Evolutionary conservation across 306 rosid species (phyloP), one percentile per base, ranked within the genome.

Genomic region (Lathyrus tuberosus): DNA sequence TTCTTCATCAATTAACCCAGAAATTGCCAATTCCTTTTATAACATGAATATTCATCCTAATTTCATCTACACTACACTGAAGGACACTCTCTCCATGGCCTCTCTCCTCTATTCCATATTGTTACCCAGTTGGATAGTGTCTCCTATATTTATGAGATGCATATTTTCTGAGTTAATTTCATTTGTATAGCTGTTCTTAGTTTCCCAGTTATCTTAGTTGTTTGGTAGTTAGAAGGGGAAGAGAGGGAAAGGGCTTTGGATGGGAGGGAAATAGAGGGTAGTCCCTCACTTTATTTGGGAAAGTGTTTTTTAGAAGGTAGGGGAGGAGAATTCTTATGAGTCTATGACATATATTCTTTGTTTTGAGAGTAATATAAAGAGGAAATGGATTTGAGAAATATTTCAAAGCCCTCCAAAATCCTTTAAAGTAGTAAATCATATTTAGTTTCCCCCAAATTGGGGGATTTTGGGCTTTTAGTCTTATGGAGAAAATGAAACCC

Each of bases 1-100:
- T 72, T 62, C 52, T 49, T 72, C 77, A 37, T 72, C 35, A 20
- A 47, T 28, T 35, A 46, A 33, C 20, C 67, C 69, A 20, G 17
- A 33, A 41, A 22, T 61, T 35, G 51, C 11, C 0, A 61, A 35
- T 37, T 62, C 51, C 53, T 37, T 61, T 6, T 20, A 12, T 20
- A 61, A 12, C 16, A 47, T 46, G 61, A 9, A 14, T 46, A 44
- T 31, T 59, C 24, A 2, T 41, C 43, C 30, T 31, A 58, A 58
- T 57, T 13, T 44, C 33, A 3, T 2, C 59, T 12, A 1, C 13
- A 17, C n/a, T 24, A 26, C 33, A 5, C 11, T 11, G 14, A 22
- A 53, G 60, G 60, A 22, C 15, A 22, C 60, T 8, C 40, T 57
- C 31, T 44, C 7, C 37, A 59, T 26, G 15, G 16, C 40, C 35